Evolutionary conservation across 768 basidiomycete genomes (phyloP).

Genomic region (Candolleomyces efflorescens): DNA sequence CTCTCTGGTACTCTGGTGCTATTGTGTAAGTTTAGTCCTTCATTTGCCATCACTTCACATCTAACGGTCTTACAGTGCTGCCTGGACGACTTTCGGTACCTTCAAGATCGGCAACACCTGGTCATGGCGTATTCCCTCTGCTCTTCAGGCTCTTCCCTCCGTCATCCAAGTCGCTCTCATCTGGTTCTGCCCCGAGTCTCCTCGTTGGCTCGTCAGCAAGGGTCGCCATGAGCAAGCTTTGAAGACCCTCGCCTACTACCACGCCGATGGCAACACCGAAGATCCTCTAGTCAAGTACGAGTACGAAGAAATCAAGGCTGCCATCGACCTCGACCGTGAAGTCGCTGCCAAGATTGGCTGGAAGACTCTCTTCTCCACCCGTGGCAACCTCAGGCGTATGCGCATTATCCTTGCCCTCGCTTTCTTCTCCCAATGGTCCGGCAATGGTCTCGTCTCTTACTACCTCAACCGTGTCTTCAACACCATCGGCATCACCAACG

Average conservation of each 20-base stretch:
- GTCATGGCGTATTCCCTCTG: constrained; percentile 82
- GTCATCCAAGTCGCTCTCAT: constrained; percentile 61
- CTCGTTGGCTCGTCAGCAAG: constrained; percentile 77
- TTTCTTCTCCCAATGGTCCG: constrained; percentile 79
- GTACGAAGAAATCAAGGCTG: constrained; percentile 77
- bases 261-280: constrained; percentile 68
- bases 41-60: background rate
- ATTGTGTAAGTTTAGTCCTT: constrained; percentile 49
- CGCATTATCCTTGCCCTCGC: background rate
- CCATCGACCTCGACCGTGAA: constrained; percentile 40
- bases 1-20: constrained; percentile 82
- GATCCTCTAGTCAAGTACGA: constrained; percentile 72
- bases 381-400: constrained; percentile 14
- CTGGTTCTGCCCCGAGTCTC: constrained; percentile 76
- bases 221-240: constrained; percentile 69
- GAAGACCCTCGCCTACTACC: constrained; percentile 73
- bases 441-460: constrained; percentile 80
- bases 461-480: constrained; percentile 74
- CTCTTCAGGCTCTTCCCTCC: constrained; percentile 68
- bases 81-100: constrained; percentile 85
- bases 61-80: constrained; percentile 40
- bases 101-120: constrained; percentile 64
- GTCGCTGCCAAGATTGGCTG: background rate
- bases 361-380: background rate
- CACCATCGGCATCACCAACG: constrained; percentile 59